A percentile compares a stretch with the other conserved stretches of the same genome.
Evolutionary conservation across 768 basidiomycete genomes (phyloP).

Genomic region (Russula olivacea): DNA sequence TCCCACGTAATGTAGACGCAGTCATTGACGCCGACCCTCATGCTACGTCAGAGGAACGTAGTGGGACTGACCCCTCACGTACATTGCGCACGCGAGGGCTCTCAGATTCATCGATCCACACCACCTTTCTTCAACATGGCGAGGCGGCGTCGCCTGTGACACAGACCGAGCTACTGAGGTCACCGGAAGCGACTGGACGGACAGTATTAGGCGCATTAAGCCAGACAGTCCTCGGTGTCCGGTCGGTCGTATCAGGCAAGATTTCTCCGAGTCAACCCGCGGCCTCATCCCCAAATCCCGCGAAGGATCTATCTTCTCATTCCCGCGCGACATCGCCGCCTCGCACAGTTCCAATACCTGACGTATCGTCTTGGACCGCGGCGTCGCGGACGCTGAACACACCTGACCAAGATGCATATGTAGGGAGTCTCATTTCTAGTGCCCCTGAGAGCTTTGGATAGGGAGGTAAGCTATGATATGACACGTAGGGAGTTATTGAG

Average conservation of each 20-base stretch:
- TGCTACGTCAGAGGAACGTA: conserved; percentile 40
- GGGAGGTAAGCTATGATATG: conserved; percentile 6
- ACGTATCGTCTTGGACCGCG: conserved; percentile 34
- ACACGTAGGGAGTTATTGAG: background rate
- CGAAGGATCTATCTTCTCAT: conserved; percentile 24
- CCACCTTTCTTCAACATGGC: conserved; percentile 63
- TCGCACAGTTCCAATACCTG: conserved; percentile 32
- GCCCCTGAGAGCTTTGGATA: background rate
- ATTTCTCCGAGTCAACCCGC: conserved; percentile 6
- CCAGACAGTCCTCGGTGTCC: conserved; percentile 31
- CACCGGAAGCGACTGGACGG: conserved; percentile 22
- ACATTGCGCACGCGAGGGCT: conserved; percentile 73
- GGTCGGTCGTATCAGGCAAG: conserved; percentile 29
- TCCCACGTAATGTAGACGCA: conserved; percentile 23
- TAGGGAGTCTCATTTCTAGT: conserved; percentile 16
- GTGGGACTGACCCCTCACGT: conserved; percentile 42
- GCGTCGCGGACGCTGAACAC: conserved; percentile 28
- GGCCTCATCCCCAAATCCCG: conserved; percentile 16
- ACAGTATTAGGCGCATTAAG: conserved; percentile 33
- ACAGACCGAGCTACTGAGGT: background rate
- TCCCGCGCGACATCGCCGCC: conserved; percentile 27
- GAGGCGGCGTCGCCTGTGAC: conserved; percentile 24
- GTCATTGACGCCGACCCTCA: conserved; percentile 21
- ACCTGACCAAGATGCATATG: conserved; percentile 17
- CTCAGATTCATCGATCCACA: conserved; percentile 89